Conservation (phyloP, 805 yeast species). For the Metschnikowia reukaufii region DNA sequence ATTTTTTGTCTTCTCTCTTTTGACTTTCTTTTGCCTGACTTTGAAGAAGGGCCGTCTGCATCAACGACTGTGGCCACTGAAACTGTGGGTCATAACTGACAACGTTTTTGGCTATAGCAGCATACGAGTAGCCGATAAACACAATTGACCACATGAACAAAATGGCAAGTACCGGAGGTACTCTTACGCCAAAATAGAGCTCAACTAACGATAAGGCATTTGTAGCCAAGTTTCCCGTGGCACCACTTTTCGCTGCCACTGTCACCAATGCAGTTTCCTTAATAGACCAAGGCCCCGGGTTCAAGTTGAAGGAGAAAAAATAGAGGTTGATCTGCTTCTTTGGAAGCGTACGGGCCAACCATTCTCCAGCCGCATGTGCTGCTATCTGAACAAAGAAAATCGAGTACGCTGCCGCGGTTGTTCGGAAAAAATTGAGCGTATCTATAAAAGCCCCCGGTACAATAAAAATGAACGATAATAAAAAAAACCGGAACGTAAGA, state of each 20-base stretch:
- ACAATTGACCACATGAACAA: slow-evolving; percentile 53
- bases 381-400: slow-evolving; percentile 53
- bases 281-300: slow-evolving; percentile 58
- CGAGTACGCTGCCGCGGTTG: slow-evolving; percentile 50
- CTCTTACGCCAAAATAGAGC: slow-evolving; percentile 39
- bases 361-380: slow-evolving; percentile 47
- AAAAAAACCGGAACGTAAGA: slow-evolving; percentile 36
- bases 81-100: slow-evolving; percentile 50
- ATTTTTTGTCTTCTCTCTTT: background rate
- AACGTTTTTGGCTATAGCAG: slow-evolving; percentile 47
- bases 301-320: slow-evolving; percentile 30
- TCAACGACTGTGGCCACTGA: slow-evolving; percentile 49
- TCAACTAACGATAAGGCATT: slow-evolving; percentile 48
- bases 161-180: slow-evolving; percentile 35
- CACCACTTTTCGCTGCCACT: slow-evolving; percentile 51
- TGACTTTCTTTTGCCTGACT: slow-evolving; percentile 22
- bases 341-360: slow-evolving; percentile 46
- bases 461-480: slow-evolving; percentile 35
- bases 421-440: slow-evolving; percentile 43
- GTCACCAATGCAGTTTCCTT: slow-evolving; percentile 55
- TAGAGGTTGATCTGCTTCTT: slow-evolving; percentile 21
- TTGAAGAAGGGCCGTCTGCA: slow-evolving; percentile 43
- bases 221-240: slow-evolving; percentile 54
- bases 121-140: slow-evolving; percentile 53
- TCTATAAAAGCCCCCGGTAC: slow-evolving; percentile 45